Conservation (phyloP, 2,329 filamentous ascomycete genomes). For the Dactylellina parvicollis region DNA sequence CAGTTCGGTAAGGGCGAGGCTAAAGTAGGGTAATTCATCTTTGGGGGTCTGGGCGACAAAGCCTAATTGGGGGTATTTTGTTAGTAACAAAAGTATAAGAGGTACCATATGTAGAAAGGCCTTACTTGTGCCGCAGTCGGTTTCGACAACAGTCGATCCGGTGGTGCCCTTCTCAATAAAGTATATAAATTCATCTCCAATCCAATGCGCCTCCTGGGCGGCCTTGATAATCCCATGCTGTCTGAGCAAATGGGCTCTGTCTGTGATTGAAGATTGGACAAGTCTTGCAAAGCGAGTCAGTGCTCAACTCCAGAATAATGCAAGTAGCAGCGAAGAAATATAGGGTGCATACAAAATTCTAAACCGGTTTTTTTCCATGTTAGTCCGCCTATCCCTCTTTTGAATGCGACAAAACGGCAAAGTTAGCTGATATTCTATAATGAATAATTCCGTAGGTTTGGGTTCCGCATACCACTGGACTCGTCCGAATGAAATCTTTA, state of each 20-base stretch:
- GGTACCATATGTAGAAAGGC: background rate
- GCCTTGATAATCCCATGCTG: constrained; percentile 13
- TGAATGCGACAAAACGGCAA: background rate
- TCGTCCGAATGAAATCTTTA: constrained; percentile 32
- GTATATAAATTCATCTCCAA: constrained; percentile 40
- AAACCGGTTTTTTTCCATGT: constrained; percentile 45
- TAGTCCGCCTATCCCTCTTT: constrained; percentile 33
- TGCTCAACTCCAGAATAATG: background rate
- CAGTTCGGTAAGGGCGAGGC: constrained; percentile 29
- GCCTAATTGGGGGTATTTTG: background rate
- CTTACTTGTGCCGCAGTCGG: constrained; percentile 26
- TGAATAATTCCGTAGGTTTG: no score
- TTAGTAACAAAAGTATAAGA: background rate
- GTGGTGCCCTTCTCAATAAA: constrained; percentile 39
- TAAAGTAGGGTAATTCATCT: constrained; percentile 37
- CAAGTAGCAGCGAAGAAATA: background rate
- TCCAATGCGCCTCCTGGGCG: constrained; percentile 31
- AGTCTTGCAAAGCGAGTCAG: constrained; percentile 3
- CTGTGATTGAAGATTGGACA: constrained; percentile 16
- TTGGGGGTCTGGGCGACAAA: constrained; percentile 36
- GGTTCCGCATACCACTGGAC: constrained; percentile 26
- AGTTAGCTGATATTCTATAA: background rate
- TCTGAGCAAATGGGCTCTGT: constrained; percentile 13
- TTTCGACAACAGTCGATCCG: constrained; percentile 40
- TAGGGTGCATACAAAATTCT: constrained; percentile 27